phyloP scores from a whole-genome alignment of 331 rosid genomes.

The Phaseolus coccineus region DNA sequence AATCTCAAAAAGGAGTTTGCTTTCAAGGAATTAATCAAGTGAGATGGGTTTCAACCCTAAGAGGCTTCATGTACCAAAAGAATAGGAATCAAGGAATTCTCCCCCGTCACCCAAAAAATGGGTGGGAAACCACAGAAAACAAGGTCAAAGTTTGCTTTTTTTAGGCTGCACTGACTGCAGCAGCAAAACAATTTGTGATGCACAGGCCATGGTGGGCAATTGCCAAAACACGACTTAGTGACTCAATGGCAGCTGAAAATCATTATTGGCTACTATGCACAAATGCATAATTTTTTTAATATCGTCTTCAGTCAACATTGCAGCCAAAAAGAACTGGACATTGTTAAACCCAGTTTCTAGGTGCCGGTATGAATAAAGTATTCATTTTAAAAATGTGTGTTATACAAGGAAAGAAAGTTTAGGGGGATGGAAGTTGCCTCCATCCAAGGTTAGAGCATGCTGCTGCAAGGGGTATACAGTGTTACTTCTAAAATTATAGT shows the following conservation, averaged over 20 bases:
- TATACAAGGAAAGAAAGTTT: neutral
- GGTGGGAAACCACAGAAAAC: neutral
- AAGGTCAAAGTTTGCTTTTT: conserved; percentile 2
- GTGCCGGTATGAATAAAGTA: neutral
- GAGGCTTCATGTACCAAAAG: neutral
- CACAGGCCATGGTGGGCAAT: neutral
- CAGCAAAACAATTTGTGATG: conserved; percentile 13
- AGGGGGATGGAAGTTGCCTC: conserved; percentile 16
- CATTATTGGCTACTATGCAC: neutral
- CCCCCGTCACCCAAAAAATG: neutral
- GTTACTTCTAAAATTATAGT: neutral
- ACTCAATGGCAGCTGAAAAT: neutral
- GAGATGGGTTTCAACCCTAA: conserved; percentile 1
- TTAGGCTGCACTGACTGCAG: neutral
- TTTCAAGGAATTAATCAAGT: neutral
- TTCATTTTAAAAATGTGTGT: neutral
- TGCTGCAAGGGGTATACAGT: neutral
- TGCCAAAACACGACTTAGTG: neutral
- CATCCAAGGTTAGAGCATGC: neutral
- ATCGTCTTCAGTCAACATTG: neutral
- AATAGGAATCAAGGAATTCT: neutral
- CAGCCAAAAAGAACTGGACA: conserved; percentile 12
- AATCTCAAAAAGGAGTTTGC: conserved; percentile 2
- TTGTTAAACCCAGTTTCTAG: neutral
- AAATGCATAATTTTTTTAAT: neutral